Evolutionary conservation across 306 rosid genomes (phyloP), one percentile per base, ranked within the genome.

Genomic region (Ormosia emarginata): DNA sequence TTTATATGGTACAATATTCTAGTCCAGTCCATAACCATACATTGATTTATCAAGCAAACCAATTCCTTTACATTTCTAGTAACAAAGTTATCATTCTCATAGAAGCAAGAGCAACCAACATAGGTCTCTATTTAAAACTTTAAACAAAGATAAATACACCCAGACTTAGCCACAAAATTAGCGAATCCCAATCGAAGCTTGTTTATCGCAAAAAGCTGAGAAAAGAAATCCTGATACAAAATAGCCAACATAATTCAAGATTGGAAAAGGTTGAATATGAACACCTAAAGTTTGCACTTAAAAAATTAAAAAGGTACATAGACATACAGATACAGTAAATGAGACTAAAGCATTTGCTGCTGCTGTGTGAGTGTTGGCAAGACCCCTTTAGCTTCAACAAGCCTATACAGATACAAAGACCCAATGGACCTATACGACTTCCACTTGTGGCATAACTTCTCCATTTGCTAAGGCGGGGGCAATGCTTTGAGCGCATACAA

Each of bases 341-440:
- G 52, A 9, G 11, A 2, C 52, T 46, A 46, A 46, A 2, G 3
- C 3, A 46, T 0, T 11, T 9, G 2, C n/a, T n/a, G 15, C 30
- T 7, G 9, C 53, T 6, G 17, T n/a, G n/a, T n/a, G 4, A 46
- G 24, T 8, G 77, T 11, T 12, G 82, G 81, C 55, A 85, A 36
- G 8, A 81, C 56, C 11, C 85, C 89, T 61, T 93, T 87, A 7
- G 91, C 89, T 39, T 92, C 97, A 80, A 94, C 61, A 34, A 88
- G 72, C 89, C 84, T 90, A 91, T 93, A 92, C 98, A 94, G 89
- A 69, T 85, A 92, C 97, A 91, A 90, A 55, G 97, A 72, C 67
- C 94, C 98, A 86, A 92, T 84, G 36, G 98, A 84, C 58, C 97
- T 89, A 79, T 90, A 92, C 2, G 98, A 95, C 84, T 79, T 90